Evolutionary conservation across 169 alveolate genomes (phyloP).

Genomic region (Cryptosporidium tyzzeri): DNA sequence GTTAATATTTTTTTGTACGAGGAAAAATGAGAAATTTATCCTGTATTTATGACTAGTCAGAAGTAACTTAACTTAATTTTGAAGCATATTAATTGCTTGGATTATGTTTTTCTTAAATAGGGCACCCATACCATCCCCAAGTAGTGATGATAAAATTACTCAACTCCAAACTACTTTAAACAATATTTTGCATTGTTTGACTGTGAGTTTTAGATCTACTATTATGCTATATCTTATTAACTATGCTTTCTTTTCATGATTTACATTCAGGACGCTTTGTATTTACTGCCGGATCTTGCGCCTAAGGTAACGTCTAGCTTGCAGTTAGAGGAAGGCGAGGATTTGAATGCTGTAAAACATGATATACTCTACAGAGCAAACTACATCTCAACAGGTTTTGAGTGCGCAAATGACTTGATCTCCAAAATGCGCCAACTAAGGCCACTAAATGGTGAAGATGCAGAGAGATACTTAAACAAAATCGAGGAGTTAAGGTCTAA

Average conservation of each 20-base stretch:
- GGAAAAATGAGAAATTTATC: background rate
- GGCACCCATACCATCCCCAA: conserved; percentile 63
- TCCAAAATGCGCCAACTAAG: background rate
- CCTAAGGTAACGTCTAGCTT: conserved; percentile 16
- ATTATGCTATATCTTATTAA: background rate
- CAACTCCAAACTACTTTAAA: conserved; percentile 58
- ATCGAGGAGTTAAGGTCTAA: background rate
- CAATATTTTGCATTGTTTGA: conserved; percentile 45
- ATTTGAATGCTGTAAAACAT: background rate
- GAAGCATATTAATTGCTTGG: background rate
- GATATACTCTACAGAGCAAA: conserved; percentile 67
- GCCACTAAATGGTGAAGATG: conserved; percentile 18
- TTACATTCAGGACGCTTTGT: conserved; percentile 49
- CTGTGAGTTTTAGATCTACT: conserved; percentile 47
- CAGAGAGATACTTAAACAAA: conserved; percentile 1
- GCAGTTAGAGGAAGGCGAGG: conserved; percentile 13
- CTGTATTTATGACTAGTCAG: background rate
- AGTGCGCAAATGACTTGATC: conserved; percentile 40
- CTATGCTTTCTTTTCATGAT: background rate
- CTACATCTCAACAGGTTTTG: conserved; percentile 39
- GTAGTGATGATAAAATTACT: conserved; percentile 38
- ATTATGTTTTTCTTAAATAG: conserved; percentile 18
- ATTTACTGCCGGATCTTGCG: conserved; percentile 48
- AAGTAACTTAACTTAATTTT: background rate
- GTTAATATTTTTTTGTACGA: background rate